Evolutionary conservation across 2,329 filamentous ascomycete genomes (phyloP).

Genomic region (Grosmannia huntii): DNA sequence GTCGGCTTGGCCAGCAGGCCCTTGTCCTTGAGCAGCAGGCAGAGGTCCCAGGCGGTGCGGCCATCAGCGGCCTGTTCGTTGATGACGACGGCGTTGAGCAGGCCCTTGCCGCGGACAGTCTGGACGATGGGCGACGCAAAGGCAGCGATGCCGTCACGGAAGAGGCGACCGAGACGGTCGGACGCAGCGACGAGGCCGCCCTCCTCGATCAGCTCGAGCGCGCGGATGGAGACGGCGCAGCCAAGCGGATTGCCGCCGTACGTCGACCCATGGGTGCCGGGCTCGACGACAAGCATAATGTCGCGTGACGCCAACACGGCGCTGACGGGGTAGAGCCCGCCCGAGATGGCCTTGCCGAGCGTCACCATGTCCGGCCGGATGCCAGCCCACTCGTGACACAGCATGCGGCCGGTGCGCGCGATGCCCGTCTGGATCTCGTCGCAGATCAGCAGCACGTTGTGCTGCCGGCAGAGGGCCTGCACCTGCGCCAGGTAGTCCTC

Average conservation of each 20-base stretch:
- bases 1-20: conserved; percentile 94
- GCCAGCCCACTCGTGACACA: conserved; percentile 87
- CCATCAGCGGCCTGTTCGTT: conserved; percentile 78
- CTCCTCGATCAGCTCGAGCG: conserved; percentile 85
- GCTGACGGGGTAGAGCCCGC: conserved; percentile 98
- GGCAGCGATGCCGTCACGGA: conserved; percentile 64
- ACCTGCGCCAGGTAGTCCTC: conserved; percentile 75
- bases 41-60: conserved; percentile 89
- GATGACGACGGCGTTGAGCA: conserved; percentile 93
- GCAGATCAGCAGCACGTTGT: conserved; percentile 92
- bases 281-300: conserved; percentile 90
- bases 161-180: conserved; percentile 65
- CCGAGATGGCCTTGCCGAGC: conserved; percentile 93
- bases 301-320: conserved; percentile 80
- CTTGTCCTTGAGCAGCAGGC: conserved; percentile 90
- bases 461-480: conserved; percentile 77
- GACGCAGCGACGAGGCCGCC: conserved; percentile 78
- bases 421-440: conserved; percentile 99
- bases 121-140: conserved; percentile 73
- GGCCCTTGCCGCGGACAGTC: conserved; percentile 76
- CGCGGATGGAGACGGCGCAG: conserved; percentile 89
- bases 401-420: conserved; percentile 82
- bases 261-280: conserved; percentile 94
- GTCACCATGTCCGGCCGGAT: conserved; percentile 94
- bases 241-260: conserved; percentile 95